A percentile compares a stretch with the other conserved stretches of the same genome.
Conservation (phyloP, 352 stramenopile genomes). For the Halophytophthora polymorphica region DNA sequence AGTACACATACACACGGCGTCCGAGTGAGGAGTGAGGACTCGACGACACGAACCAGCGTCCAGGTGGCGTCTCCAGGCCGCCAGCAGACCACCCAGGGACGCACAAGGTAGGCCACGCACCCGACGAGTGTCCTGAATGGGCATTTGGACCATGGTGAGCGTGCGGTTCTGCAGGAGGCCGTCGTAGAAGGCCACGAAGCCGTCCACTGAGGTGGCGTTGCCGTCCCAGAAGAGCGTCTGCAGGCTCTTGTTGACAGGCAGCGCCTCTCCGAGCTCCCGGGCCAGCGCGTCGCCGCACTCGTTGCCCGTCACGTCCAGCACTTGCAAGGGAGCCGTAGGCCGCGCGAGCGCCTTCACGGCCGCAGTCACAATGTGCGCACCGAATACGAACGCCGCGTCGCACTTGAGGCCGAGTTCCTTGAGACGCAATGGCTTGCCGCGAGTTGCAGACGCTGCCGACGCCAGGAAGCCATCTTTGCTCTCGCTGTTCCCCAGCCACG, state of each 20-base stretch:
- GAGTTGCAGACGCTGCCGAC: slow-evolving; percentile 12
- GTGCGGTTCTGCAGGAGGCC: slow-evolving; percentile 56
- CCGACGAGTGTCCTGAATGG: slow-evolving; percentile 71
- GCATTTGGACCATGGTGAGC: slow-evolving; percentile 69
- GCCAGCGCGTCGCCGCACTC: slow-evolving; percentile 65
- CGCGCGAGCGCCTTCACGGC: slow-evolving; percentile 40
- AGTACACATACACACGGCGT: background rate
- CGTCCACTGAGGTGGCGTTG: slow-evolving; percentile 71
- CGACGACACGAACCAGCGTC: background rate
- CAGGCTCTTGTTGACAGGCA: slow-evolving; percentile 57
- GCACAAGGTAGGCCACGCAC: slow-evolving; percentile 18
- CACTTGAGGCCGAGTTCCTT: slow-evolving; percentile 62
- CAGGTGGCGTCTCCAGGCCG: background rate
- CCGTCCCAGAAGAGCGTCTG: slow-evolving; percentile 75
- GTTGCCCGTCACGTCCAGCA: slow-evolving; percentile 77
- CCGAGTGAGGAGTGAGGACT: background rate
- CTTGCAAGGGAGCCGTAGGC: slow-evolving; percentile 41
- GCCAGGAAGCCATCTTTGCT: slow-evolving; percentile 4
- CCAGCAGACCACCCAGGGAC: background rate
- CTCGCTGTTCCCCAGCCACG: slow-evolving; percentile 17
- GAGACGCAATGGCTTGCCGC: slow-evolving; percentile 32
- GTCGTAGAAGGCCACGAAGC: slow-evolving; percentile 63
- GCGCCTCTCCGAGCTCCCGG: slow-evolving; percentile 30
- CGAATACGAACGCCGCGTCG: slow-evolving; percentile 48
- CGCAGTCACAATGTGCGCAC: slow-evolving; percentile 39